Evolutionary conservation across 1,284 basidiomycete genomes (phyloP), one percentile per base, ranked within the genome.

Genomic region (Tausonia pullulans): DNA sequence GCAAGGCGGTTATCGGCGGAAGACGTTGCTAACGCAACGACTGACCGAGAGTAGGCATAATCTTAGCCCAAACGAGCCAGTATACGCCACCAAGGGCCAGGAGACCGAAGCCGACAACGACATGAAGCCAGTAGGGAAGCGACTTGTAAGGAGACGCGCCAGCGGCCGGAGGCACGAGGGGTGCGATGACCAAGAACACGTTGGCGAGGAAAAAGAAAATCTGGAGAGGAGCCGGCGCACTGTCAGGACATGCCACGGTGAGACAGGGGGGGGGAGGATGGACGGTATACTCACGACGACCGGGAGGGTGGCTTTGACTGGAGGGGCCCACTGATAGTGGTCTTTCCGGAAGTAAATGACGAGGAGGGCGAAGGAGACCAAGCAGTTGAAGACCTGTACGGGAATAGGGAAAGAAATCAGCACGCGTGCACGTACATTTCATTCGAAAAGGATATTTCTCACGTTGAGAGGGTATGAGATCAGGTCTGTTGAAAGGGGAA

Each of bases 401-500:
- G 27, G 27, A 27, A 27, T 27, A 27, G 27, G 27, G 27, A 27
- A 27, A 27, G 27, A 27, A 27, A 27, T 27, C 27, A 27, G 27
- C 27, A 27, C 27, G 27, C 27, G 27, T 27, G 27, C 27, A 2
- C 27, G 27, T 27, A 27, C n/a, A 27, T 27, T 27, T 27, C 2
- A 27, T 27, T 27, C 27, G 27, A 27, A 27, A 27, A 27, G 27
- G 27, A 27, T 27, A 27, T 27, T 27, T 27, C 27, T 27, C 27
- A 27, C 68, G 62, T 72, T 71, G 46, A 69, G 67, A 7, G 78
- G 77, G 67, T 80, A 80, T 65, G 63, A 60, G 55, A 67, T 60
- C 43, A 68, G 55, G 75, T 77, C 63, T 77, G 73, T 2, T 27
- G 27, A 27, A 79, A 71, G 52, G 52, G 72, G 48, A 80, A 58